Percentiles rank a stretch among this genome's conserved stretches.
phyloP scores from a whole-genome alignment of 2,329 filamentous ascomycete genomes.

The Colletotrichum cereale region DNA sequence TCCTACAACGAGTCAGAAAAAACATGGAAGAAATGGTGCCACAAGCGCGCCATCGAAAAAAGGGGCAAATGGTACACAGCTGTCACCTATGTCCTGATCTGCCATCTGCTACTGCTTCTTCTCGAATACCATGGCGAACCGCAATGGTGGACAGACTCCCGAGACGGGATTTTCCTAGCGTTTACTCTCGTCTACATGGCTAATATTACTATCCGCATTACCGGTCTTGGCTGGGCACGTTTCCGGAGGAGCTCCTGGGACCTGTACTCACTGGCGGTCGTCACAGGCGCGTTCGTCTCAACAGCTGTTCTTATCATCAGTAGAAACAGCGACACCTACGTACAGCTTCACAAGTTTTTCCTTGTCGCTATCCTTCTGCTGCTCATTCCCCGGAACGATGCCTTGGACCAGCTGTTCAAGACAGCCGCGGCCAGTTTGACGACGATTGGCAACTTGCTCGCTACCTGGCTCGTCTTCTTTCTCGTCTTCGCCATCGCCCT shows the following conservation, averaged over 20 bases:
- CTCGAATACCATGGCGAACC: slow-evolving; percentile 87
- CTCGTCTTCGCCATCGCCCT: slow-evolving; percentile 96
- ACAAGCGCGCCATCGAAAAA: slow-evolving; percentile 93
- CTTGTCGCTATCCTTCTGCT: slow-evolving; percentile 90
- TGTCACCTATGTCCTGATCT: slow-evolving; percentile 82
- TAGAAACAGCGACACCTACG: slow-evolving; percentile 69
- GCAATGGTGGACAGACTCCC: slow-evolving; percentile 74
- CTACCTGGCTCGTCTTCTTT: slow-evolving; percentile 98
- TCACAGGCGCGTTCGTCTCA: slow-evolving; percentile 81
- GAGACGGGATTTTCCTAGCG: slow-evolving; percentile 82
- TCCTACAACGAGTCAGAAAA: slow-evolving; percentile 83
- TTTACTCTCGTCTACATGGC: slow-evolving; percentile 86
- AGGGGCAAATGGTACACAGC: slow-evolving; percentile 90
- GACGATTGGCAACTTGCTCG: slow-evolving; percentile 89
- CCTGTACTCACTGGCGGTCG: slow-evolving; percentile 84
- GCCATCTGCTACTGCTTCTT: slow-evolving; percentile 87
- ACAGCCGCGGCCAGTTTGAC: slow-evolving; percentile 94
- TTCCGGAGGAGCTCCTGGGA: slow-evolving; percentile 97
- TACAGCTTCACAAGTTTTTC: slow-evolving; percentile 92
- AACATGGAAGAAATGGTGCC: slow-evolving; percentile 92
- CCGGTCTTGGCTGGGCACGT: slow-evolving; percentile 91
- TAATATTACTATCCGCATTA: slow-evolving; percentile 86
- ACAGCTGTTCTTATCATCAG: slow-evolving; percentile 84
- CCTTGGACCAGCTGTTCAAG: slow-evolving; percentile 98
- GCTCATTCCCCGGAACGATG: slow-evolving; percentile 95